Evolutionary conservation across 148 eudicot genomes (phyloP).

Genomic region (Spergularia bocconei): DNA sequence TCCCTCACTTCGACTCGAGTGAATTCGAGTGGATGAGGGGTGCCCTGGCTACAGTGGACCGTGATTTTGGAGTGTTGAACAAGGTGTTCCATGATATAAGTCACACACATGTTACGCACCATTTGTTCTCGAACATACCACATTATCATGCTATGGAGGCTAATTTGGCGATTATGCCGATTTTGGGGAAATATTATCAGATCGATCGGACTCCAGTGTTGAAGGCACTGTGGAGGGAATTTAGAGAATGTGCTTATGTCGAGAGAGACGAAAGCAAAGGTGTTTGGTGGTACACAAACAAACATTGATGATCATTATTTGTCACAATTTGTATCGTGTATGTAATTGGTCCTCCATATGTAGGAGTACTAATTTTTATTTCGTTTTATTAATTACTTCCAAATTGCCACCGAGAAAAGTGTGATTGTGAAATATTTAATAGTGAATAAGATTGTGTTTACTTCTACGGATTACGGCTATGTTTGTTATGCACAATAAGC

Average conservation of each 20-base stretch:
- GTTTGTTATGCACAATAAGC: too few species aligned
- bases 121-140: conserved; percentile 76
- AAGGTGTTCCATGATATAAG: conserved; percentile 78
- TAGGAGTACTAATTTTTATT: too few species aligned
- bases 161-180: conserved; percentile 68
- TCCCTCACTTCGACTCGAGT: conserved; percentile 71
- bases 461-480: too few species aligned
- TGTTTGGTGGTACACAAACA: conserved; percentile 73
- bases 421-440: too few species aligned
- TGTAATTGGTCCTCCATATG: too few species aligned
- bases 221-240: conserved; percentile 73
- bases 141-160: conserved; percentile 94
- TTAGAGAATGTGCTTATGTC: conserved; percentile 68
- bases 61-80: conserved; percentile 71
- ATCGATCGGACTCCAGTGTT: conserved; percentile 59
- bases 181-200: conserved; percentile 64
- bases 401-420: too few species aligned
- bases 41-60: conserved; percentile 69
- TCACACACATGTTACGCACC: conserved; percentile 80
- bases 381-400: too few species aligned
- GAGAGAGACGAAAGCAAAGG: conserved; percentile 69
- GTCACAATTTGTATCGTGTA: too few species aligned
- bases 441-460: too few species aligned
- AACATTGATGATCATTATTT: conserved; percentile 28
- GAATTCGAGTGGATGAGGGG: conserved; percentile 90